Evolutionary conservation across 73 alveolate genomes (phyloP), one percentile per base, ranked within the genome.

Genomic region (Uronychia binucleata): DNA sequence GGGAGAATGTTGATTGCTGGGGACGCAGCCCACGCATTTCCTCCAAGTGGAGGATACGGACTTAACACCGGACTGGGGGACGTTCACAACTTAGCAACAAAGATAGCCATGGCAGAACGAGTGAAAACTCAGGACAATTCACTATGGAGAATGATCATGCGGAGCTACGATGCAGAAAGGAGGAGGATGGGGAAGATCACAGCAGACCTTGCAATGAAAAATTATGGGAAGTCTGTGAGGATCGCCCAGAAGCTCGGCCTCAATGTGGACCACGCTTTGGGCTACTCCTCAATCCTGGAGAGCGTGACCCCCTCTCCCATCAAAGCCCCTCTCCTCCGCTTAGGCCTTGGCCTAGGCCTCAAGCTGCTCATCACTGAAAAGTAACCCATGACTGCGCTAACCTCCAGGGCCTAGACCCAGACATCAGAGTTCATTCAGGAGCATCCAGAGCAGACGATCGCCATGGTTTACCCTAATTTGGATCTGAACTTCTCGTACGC

Each of bases 11-110:
- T 86, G 28, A 75, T 90, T 27, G 92, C 86, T 1, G 95, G 97
- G 0, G 97, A 93, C 76, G 81, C 97, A 26, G 92, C 92, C 59
- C 97, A 93, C 82, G 93, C 95, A 31, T 75, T 90, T 74, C 95
- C 95, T 0, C 97, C 97, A 14, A 82, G 92, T 78, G 95, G 95
- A 27, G 97, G 97, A 26, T 90, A 58, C 77, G 97, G 95, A n/a
- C 79, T 93, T 91, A 93, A 93, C 76, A 59, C 97, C 0, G 97
- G 95, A 28, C 67, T 93, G 28, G 82, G 85, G 26, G 97, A 93
- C n/a, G 94, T 92, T 0, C 77, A 88, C 34, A 92, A 88, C 76
- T 67, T 92, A 30, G 97, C 93, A 0, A 88, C 84, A 31, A 84
- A 85, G 85, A 58, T 92, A 0, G 91, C 95, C 14, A 57, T 26